Evolutionary conservation across 441 rosid genomes (phyloP).

Genomic region (Biscutella laevigata): DNA sequence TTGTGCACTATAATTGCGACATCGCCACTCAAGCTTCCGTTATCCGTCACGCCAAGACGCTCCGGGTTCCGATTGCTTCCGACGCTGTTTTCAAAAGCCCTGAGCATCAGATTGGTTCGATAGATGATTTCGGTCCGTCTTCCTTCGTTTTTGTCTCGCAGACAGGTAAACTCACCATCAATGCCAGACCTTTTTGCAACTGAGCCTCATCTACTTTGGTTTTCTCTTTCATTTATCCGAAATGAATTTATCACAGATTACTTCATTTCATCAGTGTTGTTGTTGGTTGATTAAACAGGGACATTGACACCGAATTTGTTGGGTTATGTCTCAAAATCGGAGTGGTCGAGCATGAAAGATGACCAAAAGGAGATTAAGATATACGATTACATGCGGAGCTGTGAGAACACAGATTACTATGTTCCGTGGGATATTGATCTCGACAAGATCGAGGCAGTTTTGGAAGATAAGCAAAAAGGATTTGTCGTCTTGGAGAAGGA

Average conservation of each 20-base stretch:
- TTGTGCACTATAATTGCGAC: conserved; percentile 59
- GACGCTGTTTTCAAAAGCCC: conserved; percentile 35
- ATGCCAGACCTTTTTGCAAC: background rate
- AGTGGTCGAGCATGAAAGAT: conserved; percentile 36
- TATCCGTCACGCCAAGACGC: conserved; percentile 60
- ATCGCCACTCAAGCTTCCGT: conserved; percentile 51
- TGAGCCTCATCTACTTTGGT: background rate
- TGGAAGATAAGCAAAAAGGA: conserved; percentile 39
- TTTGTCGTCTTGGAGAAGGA: conserved; percentile 51
- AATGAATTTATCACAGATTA: background rate
- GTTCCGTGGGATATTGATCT: conserved; percentile 56
- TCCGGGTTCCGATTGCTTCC: conserved; percentile 52
- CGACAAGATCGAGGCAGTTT: conserved; percentile 35
- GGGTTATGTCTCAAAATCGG: conserved; percentile 55
- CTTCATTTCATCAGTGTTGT: background rate
- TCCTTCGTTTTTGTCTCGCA: conserved; percentile 32
- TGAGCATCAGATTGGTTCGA: conserved; percentile 25
- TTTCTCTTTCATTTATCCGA: background rate
- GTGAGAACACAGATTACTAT: conserved; percentile 28
- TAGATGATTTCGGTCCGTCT: conserved; percentile 38
- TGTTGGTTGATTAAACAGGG: conserved; percentile 30
- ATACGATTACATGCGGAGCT: conserved; percentile 44
- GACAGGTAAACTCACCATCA: conserved; percentile 10
- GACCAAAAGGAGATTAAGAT: conserved; percentile 49
- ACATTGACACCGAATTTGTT: conserved; percentile 35